A percentile compares a stretch with the other conserved stretches of the same genome.
Evolutionary conservation across 768 basidiomycete genomes (phyloP).

Genomic region (Hericium rajendrae): DNA sequence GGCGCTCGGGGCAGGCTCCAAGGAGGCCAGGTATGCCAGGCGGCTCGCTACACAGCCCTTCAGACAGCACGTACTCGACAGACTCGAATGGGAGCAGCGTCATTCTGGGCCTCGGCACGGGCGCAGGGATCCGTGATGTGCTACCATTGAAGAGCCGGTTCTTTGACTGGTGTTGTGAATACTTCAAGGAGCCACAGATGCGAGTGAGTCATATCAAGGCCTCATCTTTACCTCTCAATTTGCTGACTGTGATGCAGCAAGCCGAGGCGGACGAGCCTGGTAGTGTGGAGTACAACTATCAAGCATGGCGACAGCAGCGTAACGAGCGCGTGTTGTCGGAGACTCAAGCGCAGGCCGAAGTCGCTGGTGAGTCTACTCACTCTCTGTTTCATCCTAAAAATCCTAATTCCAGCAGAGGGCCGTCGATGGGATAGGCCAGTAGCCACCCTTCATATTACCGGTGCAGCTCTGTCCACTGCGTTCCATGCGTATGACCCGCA

Average conservation of each 20-base stretch:
- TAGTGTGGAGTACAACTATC: conserved; percentile 87
- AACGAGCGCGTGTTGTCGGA: conserved; percentile 73
- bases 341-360: conserved; percentile 58
- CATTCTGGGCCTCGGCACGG: conserved; percentile 70
- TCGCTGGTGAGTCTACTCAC: conserved; percentile 44
- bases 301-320: conserved; percentile 86
- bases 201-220: conserved; percentile 43
- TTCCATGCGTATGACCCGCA: conserved; percentile 94
- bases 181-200: conserved; percentile 99
- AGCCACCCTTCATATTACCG: conserved; percentile 47
- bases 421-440: conserved; percentile 69
- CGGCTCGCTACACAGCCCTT: conserved; percentile 49
- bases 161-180: conserved; percentile 95
- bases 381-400: conserved; percentile 1
- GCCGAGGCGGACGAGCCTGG: conserved; percentile 95
- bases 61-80: conserved; percentile 68
- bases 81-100: conserved; percentile 62
- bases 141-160: conserved; percentile 86
- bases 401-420: conserved; percentile 30
- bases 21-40: conserved; percentile 20
- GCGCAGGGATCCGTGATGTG: conserved; percentile 71
- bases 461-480: conserved; percentile 63
- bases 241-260: conserved; percentile 44
- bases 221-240: not conserved
- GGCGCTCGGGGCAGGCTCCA: conserved; percentile 32